Base-by-base conservation (phyloP, 495 filamentous ascomycete species). In the Amorphotheca resinae region DNA sequence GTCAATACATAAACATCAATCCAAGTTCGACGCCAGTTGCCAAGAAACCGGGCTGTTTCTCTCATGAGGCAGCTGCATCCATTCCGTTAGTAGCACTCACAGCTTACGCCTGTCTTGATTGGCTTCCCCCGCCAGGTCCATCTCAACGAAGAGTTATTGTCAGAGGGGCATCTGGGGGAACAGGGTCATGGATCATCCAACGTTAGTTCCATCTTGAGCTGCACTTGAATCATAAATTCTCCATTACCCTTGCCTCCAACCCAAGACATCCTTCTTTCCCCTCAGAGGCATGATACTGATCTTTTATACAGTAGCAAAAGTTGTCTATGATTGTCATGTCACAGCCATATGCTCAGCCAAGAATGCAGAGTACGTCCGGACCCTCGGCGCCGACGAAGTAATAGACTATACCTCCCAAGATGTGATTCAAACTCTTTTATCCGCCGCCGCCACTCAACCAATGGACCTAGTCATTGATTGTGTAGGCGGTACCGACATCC, bases 41-140 rank as follows among this genome's bases (percentile, higher is more conserved):
- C 14, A 44, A 44, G 38, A 54, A 50, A 30, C 65, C 74, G 4
- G 49, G 58, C 3, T 35, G 48, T 12, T 25, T 60, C 6, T 37
- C 56, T n/a, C 63, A 64, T 33, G 56, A 57, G 22, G 54, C 64
- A 20, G 52, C 59, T 3, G 62, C 62, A 12, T 45, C 53, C 9
- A 47, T 74, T 20, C 58, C 61, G 0, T 50, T 65, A 7, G 59
- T 55, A 11, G 55, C 53, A 14, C 49, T 70, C 16, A 72, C 69
- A 0, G 61, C 65, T 2, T 49, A 64, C 14, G 66, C 72, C 46
- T 59, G 62, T 11, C 51, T 74, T 12, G 52, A 61, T 33, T 56
- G 46, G 42, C 46, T 53, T 16, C 50, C 50, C 12, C 37, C 45
- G 15, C 17, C 32, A 22, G 9, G 18, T 26, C 25, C 26, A 14